phyloP scores from a whole-genome alignment of 441 rosid genomes.

The Pelargonium fulgidum region DNA sequence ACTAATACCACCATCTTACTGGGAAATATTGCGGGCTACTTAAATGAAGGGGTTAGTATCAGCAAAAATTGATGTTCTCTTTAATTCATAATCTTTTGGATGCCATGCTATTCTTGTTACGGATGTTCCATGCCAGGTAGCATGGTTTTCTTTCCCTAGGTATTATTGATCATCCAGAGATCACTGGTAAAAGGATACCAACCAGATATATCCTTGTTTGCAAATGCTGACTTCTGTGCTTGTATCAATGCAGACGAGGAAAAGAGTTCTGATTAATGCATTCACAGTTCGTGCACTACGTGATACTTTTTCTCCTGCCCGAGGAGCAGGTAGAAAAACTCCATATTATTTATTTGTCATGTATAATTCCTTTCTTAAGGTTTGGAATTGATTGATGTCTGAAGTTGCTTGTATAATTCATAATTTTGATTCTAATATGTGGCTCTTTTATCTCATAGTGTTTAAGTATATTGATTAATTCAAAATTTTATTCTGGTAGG shows the following conservation, averaged over 20 bases:
- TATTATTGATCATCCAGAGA: constrained; percentile 2
- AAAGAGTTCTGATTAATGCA: constrained; percentile 94
- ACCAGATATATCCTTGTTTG: constrained; percentile 17
- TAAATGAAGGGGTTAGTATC: constrained; percentile 87
- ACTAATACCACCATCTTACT: constrained; percentile 97
- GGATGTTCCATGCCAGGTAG: constrained; percentile 10
- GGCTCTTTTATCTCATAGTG: constrained; percentile 8
- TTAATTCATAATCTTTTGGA: constrained; percentile 21
- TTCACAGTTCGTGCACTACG: constrained; percentile 97
- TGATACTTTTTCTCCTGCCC: constrained; percentile 95
- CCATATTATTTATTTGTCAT: constrained; percentile 3
- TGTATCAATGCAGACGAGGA: constrained; percentile 68
- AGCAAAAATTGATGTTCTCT: constrained; percentile 20
- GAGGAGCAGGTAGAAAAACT: constrained; percentile 85
- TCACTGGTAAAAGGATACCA: constrained; percentile 5
- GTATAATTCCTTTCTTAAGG: constrained; percentile 9
- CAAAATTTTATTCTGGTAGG: constrained; percentile 42
- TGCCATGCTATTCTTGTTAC: constrained; percentile 10
- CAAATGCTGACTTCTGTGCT: constrained; percentile 23
- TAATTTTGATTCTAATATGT: constrained; percentile 11
- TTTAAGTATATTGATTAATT: constrained; percentile 13
- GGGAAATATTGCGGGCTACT: constrained; percentile 83
- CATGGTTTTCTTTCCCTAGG: constrained; percentile 12
- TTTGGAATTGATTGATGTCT: constrained; percentile 6
- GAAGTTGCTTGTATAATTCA: neutral